Base-by-base conservation (phyloP, 345 rosid species). In the Mangifera indica region DNA sequence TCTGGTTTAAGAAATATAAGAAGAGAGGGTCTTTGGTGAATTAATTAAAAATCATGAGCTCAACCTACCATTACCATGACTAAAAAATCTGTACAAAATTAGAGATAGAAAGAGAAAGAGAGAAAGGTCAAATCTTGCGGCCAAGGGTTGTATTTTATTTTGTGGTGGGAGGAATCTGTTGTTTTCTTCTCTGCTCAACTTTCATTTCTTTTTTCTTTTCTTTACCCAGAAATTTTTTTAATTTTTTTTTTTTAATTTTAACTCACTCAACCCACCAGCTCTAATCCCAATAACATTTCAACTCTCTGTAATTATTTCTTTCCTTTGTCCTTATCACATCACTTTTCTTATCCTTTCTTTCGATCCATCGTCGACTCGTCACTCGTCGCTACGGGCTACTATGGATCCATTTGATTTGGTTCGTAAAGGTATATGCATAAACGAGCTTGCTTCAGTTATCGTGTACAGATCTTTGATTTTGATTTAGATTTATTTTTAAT, bases 391-490 rank as follows among this genome's bases (percentile, higher is more conserved):
- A n/a, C n/a, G n/a, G 70, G 72, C 72, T 57, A 32, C 24, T 58
- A 91, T 91, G 93, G 92, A 88, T 85, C 89, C 86, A 60, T 86
- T 84, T 72, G 75, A 80, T 86, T 87, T 87, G 81, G 76, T 91
- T 77, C 89, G 84, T 32, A 83, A 87, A 87, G 97, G 93, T 90
- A 76, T 76, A 66, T 37, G 29, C 4, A n/a, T 6, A 4, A 8
- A 42, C 42, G 70, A 65, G n/a, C 34, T 48, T 55, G 1, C 37
- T 42, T 10, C 26, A 25, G 13, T 37, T 40, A 65, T 76, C n/a
- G 22, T 63, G 7, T 29, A 14, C 20, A 52, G 61, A 68, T 76
- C 70, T 76, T 21, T 49, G 17, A 21, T 46, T 64, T 51, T 7
- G 46, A 22, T 42, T 42, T 20, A 18, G 0, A 20, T 22, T 10